Conservation (phyloP, 2,329 filamentous ascomycete genomes). For the Akanthomyces uredinophilus region DNA sequence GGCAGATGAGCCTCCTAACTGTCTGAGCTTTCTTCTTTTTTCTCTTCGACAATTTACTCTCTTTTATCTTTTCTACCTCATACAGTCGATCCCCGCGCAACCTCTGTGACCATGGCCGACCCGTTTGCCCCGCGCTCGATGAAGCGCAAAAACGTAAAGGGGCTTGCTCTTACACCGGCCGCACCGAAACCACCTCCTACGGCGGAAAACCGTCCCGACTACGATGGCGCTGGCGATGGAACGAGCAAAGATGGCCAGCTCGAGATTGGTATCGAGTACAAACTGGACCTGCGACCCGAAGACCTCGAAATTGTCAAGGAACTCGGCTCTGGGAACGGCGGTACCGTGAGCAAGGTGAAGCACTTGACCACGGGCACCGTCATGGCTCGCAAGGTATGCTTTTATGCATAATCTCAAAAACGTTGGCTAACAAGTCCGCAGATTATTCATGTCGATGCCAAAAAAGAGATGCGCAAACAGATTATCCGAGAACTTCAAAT, state of each 20-base stretch:
- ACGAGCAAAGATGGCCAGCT: constrained; percentile 57
- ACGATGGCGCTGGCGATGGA: constrained; percentile 55
- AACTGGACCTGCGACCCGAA: constrained; percentile 83
- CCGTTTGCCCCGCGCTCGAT: constrained; percentile 68
- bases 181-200: constrained; percentile 67
- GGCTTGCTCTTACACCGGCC: constrained; percentile 77
- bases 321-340: constrained; percentile 91
- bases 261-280: constrained; percentile 97
- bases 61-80: constrained; percentile 2
- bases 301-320: constrained; percentile 92
- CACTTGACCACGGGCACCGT: constrained; percentile 91
- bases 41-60: constrained; percentile 4
- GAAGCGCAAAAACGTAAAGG: constrained; percentile 99
- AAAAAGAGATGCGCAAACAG: constrained; percentile 92
- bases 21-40: not conserved
- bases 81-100: not conserved
- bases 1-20: constrained; percentile 1
- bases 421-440: constrained; percentile 31
- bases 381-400: constrained; percentile 89
- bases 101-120: constrained; percentile 50
- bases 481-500: constrained; percentile 97
- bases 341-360: constrained; percentile 96
- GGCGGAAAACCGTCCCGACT: constrained; percentile 62
- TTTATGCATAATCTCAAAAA: constrained; percentile 13
- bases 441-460: constrained; percentile 97